Percentiles rank a stretch among this genome's conserved stretches.
Conservation (phyloP, 2,329 filamentous ascomycete species). For the Talaromyces pinophilus region DNA sequence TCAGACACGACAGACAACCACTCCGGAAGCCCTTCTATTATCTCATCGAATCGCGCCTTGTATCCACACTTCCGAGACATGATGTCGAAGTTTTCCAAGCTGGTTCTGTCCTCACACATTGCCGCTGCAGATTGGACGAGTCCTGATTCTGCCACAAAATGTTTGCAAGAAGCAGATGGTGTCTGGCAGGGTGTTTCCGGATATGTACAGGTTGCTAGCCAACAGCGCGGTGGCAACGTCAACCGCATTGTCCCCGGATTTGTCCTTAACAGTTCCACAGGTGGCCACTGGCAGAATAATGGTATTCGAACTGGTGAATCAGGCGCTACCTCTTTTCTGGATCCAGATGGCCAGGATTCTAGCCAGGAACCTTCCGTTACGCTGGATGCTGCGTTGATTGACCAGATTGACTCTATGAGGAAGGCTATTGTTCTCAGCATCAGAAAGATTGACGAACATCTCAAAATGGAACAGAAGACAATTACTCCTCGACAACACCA, state of each 20-base stretch:
- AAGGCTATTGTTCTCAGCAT: constrained; percentile 82
- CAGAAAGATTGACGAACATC: constrained; percentile 80
- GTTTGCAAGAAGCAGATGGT: constrained; percentile 94
- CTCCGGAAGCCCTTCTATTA: constrained; percentile 98
- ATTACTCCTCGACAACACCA: constrained; percentile 77
- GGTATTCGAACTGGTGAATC: constrained; percentile 65
- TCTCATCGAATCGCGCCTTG: constrained; percentile 93
- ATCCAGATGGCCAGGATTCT: constrained; percentile 79
- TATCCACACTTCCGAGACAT: constrained; percentile 98
- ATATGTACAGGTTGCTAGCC: constrained; percentile 91
- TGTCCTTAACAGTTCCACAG: constrained; percentile 77
- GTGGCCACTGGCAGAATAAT: constrained; percentile 82
- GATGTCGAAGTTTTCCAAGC: constrained; percentile 99
- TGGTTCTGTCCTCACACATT: constrained; percentile 96
- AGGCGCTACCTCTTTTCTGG: constrained; percentile 69
- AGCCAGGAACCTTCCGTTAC: constrained; percentile 68
- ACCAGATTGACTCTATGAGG: constrained; percentile 82
- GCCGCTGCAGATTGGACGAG: constrained; percentile 95
- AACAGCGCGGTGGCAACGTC: constrained; percentile 90
- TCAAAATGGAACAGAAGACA: constrained; percentile 76
- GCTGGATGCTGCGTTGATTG: constrained; percentile 75
- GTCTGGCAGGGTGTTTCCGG: constrained; percentile 91
- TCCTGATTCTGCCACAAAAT: constrained; percentile 91
- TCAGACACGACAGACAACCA: constrained; percentile 98
- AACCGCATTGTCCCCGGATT: constrained; percentile 92